These are phyloP conservation scores for Solanum infundibuliforme DNA, from an alignment of 257 asterid species.

Conservation along the genomic window DNA sequence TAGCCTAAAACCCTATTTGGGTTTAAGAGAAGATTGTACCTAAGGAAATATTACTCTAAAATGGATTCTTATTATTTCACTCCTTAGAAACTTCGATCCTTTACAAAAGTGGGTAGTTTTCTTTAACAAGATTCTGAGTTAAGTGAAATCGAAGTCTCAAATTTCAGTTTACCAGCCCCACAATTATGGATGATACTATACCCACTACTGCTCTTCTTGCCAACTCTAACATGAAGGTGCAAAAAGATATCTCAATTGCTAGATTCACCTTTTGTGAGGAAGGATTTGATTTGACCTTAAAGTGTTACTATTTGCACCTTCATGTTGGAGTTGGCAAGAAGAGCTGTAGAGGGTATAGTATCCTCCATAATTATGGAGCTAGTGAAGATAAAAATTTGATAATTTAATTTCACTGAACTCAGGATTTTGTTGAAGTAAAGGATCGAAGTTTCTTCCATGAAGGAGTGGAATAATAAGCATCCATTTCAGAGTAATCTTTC, in stretches of 20 bases:
- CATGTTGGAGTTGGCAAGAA: too few species aligned
- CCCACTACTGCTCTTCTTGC: background rate
- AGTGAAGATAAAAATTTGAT: background rate
- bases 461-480: constrained; percentile 2
- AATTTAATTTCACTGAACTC: background rate
- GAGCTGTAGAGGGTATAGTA: too few species aligned
- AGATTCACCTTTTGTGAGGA: background rate
- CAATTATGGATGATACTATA: constrained; percentile 3
- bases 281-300: background rate
- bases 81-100: background rate
- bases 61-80: background rate
- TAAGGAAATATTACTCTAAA: background rate
- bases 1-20: background rate
- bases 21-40: background rate
- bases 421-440: background rate
- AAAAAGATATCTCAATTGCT: background rate
- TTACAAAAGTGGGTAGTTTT: background rate
- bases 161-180: constrained; percentile 1
- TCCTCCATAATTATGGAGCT: background rate
- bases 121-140: constrained; percentile 2
- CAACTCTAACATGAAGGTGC: background rate
- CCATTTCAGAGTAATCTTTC: constrained; percentile 1
- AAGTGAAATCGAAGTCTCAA: background rate
- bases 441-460: constrained; percentile 3
- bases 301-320: background rate